Conservation (phyloP, 371 early-diverging fungal genomes). For the Syncephalastrum monosporum region DNA sequence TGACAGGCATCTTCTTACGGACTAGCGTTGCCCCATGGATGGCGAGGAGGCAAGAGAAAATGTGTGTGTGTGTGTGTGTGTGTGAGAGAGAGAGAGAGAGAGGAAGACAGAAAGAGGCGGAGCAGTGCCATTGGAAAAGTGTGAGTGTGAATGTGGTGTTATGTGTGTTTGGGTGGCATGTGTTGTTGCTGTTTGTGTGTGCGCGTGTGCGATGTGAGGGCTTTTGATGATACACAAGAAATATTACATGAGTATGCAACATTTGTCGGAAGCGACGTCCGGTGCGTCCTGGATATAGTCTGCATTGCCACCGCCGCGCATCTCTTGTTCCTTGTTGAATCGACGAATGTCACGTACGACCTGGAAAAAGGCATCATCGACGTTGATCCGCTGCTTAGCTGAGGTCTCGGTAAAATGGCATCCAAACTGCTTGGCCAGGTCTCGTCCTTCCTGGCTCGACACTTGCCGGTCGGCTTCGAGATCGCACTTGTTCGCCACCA, state of each 20-base stretch:
- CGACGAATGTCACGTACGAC: slow-evolving; percentile 87
- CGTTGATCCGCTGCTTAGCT: slow-evolving; percentile 86
- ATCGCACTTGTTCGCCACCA: slow-evolving; percentile 97
- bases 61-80: too few species aligned
- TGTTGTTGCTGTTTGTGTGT: too few species aligned
- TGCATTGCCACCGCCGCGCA: slow-evolving; percentile 18
- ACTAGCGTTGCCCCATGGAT: too few species aligned
- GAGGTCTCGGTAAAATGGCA: slow-evolving; percentile 90
- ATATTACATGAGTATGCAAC: slow-evolving; percentile 27
- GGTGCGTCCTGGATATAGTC: slow-evolving; percentile 19
- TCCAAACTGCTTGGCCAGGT: slow-evolving; percentile 72
- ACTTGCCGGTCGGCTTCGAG: slow-evolving; percentile 73
- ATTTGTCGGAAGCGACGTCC: slow-evolving; percentile 25
- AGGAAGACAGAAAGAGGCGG: too few species aligned
- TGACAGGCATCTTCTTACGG: too few species aligned
- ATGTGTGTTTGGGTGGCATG: too few species aligned
- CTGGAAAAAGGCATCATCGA: slow-evolving; percentile 86
- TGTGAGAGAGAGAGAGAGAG: too few species aligned
- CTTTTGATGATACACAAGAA: neutral
- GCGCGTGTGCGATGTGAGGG: too few species aligned
- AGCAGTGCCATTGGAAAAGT: too few species aligned
- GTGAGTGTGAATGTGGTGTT: too few species aligned
- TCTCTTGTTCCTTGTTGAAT: slow-evolving; percentile 65
- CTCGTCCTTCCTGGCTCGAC: slow-evolving; percentile 71
- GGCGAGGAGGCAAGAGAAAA: too few species aligned